Conservation (phyloP, 108 stramenopile genomes). For the Nitzschia inconspicua region DNA sequence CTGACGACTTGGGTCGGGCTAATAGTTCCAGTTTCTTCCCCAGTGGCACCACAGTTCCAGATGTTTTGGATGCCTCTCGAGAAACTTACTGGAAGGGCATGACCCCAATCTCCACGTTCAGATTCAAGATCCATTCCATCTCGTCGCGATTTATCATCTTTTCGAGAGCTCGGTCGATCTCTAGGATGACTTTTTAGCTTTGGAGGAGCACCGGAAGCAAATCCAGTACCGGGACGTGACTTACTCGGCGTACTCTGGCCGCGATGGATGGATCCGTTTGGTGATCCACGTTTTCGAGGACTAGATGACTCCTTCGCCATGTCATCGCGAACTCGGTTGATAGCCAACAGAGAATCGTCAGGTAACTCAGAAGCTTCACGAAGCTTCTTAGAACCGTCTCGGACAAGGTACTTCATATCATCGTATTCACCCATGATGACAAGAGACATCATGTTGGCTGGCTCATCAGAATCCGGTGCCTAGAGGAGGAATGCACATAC, state of each 20-base stretch:
- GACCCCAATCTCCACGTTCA: slow-evolving; percentile 61
- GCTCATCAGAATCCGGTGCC: slow-evolving; percentile 63
- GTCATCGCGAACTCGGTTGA: slow-evolving; percentile 51
- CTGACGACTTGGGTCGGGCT: slow-evolving; percentile 39
- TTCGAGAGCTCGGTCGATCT: slow-evolving; percentile 48
- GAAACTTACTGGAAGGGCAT: slow-evolving; percentile 49
- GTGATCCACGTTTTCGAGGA: slow-evolving; percentile 41
- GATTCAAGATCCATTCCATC: slow-evolving; percentile 1
- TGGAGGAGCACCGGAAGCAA: slow-evolving; percentile 45
- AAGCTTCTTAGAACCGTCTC: slow-evolving; percentile 86
- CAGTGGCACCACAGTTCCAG: slow-evolving; percentile 74
- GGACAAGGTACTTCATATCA: slow-evolving; percentile 83
- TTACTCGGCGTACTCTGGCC: slow-evolving; percentile 38
- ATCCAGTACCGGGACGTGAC: slow-evolving; percentile 5
- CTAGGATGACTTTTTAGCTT: slow-evolving; percentile 73
- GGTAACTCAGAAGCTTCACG: slow-evolving; percentile 52
- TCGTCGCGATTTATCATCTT: slow-evolving; percentile 15
- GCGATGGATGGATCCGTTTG: slow-evolving; percentile 12
- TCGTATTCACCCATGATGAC: slow-evolving; percentile 83
- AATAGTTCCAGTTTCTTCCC: slow-evolving; percentile 39
- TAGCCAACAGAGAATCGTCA: slow-evolving; percentile 51
- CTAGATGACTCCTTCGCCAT: slow-evolving; percentile 13
- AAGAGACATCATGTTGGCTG: slow-evolving; percentile 67
- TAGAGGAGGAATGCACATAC: slow-evolving; percentile 7
- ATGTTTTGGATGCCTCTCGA: slow-evolving; percentile 61